Conservation (phyloP, 805 yeast species). For the Helenozyma rhizophorensis region DNA sequence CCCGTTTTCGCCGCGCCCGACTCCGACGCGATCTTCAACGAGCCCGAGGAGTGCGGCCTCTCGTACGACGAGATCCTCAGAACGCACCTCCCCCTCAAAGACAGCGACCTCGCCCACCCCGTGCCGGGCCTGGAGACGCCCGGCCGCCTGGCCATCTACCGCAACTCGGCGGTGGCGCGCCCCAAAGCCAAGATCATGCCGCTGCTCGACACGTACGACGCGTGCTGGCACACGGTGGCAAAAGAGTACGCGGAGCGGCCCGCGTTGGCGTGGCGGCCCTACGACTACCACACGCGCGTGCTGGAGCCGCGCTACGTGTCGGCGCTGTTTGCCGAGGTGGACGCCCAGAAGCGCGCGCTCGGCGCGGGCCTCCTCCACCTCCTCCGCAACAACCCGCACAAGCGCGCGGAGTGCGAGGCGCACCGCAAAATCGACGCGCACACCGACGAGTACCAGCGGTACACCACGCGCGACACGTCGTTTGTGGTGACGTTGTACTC, state of each 20-base stretch:
- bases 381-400: constrained; percentile 18
- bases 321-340: constrained; percentile 26
- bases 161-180: constrained; percentile 32
- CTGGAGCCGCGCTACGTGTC: constrained; percentile 28
- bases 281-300: constrained; percentile 22
- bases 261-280: constrained; percentile 44
- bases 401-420: constrained; percentile 12
- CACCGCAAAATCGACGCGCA: constrained; percentile 22
- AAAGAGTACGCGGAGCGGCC: constrained; percentile 30
- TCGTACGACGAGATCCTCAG: constrained; percentile 9
- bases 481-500: constrained; percentile 56
- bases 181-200: constrained; percentile 40
- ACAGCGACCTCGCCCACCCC: constrained; percentile 14
- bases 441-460: constrained; percentile 5
- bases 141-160: constrained; percentile 50
- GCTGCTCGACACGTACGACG: constrained; percentile 40
- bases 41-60: constrained; percentile 6
- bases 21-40: constrained; percentile 15
- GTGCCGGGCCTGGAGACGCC: constrained; percentile 36
- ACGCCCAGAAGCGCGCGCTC: constrained; percentile 25
- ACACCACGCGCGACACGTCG: constrained; percentile 14
- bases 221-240: constrained; percentile 41
- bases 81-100: constrained; percentile 14
- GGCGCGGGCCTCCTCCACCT: constrained; percentile 38
- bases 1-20: constrained; percentile 15